Percentiles rank a stretch among this genome's conserved stretches.
These are phyloP conservation scores for Ploettnerulaceae sp. DNA, from an alignment of 2,329 filamentous ascomycete genomes.

Conservation along the genomic window DNA sequence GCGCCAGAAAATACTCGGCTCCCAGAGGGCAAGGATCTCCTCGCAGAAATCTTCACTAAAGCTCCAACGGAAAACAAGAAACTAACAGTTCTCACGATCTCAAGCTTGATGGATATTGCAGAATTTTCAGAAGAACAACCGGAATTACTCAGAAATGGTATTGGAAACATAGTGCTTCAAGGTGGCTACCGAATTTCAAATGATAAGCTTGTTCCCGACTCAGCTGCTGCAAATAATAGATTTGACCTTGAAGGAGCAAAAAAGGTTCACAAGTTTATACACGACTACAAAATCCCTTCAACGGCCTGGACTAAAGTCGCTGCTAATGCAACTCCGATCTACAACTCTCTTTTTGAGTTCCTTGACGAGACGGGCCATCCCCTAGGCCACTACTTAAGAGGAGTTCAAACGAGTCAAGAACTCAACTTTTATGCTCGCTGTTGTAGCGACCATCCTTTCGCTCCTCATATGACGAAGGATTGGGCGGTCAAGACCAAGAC, in stretches of 20 bases:
- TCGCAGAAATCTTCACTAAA: slow-evolving; percentile 14
- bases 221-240: slow-evolving; percentile 25
- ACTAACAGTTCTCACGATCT: slow-evolving; percentile 27
- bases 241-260: slow-evolving; percentile 22
- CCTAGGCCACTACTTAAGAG: slow-evolving; percentile 23
- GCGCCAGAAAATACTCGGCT: slow-evolving; percentile 7
- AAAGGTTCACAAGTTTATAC: slow-evolving; percentile 23
- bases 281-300: slow-evolving; percentile 20
- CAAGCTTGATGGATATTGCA: slow-evolving; percentile 26
- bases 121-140: slow-evolving; percentile 16
- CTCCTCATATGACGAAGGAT: slow-evolving; percentile 22
- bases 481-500: slow-evolving; percentile 27
- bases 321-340: slow-evolving; percentile 22
- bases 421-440: slow-evolving; percentile 24
- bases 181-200: slow-evolving; percentile 23
- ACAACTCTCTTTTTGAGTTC: slow-evolving; percentile 18
- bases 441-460: slow-evolving; percentile 18
- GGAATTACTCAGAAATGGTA: slow-evolving; percentile 14
- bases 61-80: slow-evolving; percentile 17
- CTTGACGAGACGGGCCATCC: slow-evolving; percentile 21
- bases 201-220: slow-evolving; percentile 9
- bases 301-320: slow-evolving; percentile 27
- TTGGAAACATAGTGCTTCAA: slow-evolving; percentile 24
- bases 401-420: slow-evolving; percentile 25
- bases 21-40: slow-evolving; percentile 16